Evolutionary conservation across 768 basidiomycete genomes (phyloP), one percentile per base, ranked within the genome.

Genomic region (Suillus decipiens): DNA sequence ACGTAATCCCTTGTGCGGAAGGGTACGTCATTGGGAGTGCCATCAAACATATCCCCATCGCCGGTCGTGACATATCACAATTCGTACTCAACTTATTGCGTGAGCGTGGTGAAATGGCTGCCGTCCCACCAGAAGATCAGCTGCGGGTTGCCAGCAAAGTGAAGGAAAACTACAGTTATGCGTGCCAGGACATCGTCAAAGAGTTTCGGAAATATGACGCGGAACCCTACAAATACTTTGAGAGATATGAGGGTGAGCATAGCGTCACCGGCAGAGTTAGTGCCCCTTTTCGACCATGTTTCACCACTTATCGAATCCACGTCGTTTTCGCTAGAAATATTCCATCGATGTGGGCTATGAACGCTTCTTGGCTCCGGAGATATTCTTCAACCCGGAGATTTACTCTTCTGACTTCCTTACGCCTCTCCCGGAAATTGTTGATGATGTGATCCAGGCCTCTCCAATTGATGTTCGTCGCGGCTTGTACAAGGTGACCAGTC

Each of bases 321-420:
- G 24, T 22, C 15, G n/a, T 28, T 24, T 39, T 57, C 24, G 39
- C 24, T 28, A 96, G 95, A 93, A 95, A 91, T 98, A 99, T 79
- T 76, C 83, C 22, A 80, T 99, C 55, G 96, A 99, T 70, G 88
- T 99, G 63, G 97, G 97, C 22, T 99, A 98, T 77, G 97, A 99
- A 76, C 94, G 97, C 31, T 99, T 99, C 86, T 88, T 99, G 59
- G 97, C 96, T 6, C 96, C 97, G 6, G 97, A 99, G 76, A 97
- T 99, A 71, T 99, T 99, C 81, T 99, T 98, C 85, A 99, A 99
- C 79, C 97, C 97, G 15, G 96, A 99, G 76, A 98, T 99, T 68
- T 92, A 92, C 76, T 97, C 95, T 0, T 96, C 94, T 45, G 96
- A 99, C 76, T 98, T 98, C 83, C 77, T 99, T 66, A 98, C 96